These are phyloP conservation scores for Aureoboletus auriporus DNA, from an alignment of 768 basidiomycete genomes.

Conservation along the genomic window DNA sequence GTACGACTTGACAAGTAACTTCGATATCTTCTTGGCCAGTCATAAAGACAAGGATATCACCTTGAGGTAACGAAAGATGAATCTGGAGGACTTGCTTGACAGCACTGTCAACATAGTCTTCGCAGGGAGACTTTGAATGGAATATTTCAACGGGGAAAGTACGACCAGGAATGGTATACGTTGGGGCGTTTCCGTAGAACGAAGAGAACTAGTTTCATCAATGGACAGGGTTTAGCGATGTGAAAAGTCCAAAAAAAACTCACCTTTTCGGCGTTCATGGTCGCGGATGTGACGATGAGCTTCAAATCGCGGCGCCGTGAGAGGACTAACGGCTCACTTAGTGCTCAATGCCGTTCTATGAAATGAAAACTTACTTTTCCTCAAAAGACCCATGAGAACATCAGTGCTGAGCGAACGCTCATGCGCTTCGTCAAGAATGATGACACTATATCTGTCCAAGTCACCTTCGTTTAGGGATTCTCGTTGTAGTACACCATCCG, in stretches of 20 bases:
- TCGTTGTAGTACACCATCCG: constrained; percentile 95
- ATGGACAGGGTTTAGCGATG: not conserved
- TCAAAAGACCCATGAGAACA: constrained; percentile 93
- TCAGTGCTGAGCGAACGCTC: constrained; percentile 97
- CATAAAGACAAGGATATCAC: constrained; percentile 98
- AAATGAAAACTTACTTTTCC: constrained; percentile 67
- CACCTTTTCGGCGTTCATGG: constrained; percentile 99
- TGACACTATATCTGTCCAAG: constrained; percentile 91
- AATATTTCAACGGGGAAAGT: constrained; percentile 98
- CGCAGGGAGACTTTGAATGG: constrained; percentile 96
- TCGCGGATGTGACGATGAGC: constrained; percentile 96
- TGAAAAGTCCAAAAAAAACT: constrained; percentile 1
- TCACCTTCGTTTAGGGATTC: constrained; percentile 99
- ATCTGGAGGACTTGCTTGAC: constrained; percentile 98
- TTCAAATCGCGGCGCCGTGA: constrained; percentile 90
- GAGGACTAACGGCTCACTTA: constrained; percentile 47
- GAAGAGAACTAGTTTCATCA: constrained; percentile 73
- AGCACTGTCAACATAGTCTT: constrained; percentile 97
- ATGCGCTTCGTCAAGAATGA: constrained; percentile 99
- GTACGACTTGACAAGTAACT: constrained; percentile 89
- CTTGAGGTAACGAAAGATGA: constrained; percentile 86
- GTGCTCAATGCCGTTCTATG: not conserved
- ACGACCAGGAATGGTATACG: constrained; percentile 89
- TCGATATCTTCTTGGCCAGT: constrained; percentile 99
- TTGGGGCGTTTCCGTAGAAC: constrained; percentile 94